These are phyloP conservation scores for Colletotrichum phormii DNA, from an alignment of 2,329 filamentous ascomycete species.

Conservation along the genomic window DNA sequence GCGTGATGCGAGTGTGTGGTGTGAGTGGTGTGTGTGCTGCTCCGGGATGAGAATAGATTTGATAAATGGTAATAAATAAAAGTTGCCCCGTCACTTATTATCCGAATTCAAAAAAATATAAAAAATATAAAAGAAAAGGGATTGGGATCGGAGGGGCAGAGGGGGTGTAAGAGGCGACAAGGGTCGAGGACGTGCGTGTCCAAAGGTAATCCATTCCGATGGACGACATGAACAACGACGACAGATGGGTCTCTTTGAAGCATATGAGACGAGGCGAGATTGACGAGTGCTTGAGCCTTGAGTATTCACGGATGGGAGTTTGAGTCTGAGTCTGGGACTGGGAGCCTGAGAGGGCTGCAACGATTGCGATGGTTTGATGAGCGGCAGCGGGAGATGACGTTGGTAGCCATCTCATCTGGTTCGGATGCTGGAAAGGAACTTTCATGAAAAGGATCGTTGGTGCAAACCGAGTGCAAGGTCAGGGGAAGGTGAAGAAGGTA, in stretches of 20 bases:
- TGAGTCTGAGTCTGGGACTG: not conserved
- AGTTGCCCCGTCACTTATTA: slow-evolving; percentile 28
- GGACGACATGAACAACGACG: not conserved
- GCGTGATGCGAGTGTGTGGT: not conserved
- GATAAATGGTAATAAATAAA: not conserved
- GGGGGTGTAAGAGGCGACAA: slow-evolving; percentile 12
- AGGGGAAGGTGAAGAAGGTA: not conserved
- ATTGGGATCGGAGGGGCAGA: slow-evolving; percentile 29
- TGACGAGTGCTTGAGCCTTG: not conserved
- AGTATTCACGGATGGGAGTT: not conserved
- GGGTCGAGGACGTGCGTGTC: slow-evolving; percentile 27
- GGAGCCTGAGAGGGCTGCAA: not conserved
- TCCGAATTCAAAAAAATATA: slow-evolving; percentile 16
- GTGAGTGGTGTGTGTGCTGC: not conserved
- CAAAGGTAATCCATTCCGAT: slow-evolving; percentile 9
- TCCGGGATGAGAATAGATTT: slow-evolving; percentile 29
- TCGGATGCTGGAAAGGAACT: slow-evolving; percentile 18
- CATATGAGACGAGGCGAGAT: slow-evolving; percentile 13
- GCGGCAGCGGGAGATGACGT: slow-evolving; percentile 21
- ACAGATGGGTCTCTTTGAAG: slow-evolving; percentile 20
- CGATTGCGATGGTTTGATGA: slow-evolving; percentile 14
- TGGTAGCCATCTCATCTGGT: slow-evolving; percentile 25
- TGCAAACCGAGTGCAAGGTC: slow-evolving; percentile 22
- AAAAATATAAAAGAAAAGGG: slow-evolving; percentile 8
- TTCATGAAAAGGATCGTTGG: slow-evolving; percentile 24